A percentile compares a stretch with the other conserved stretches of the same genome.
phyloP scores from a whole-genome alignment of 306 rosid genomes.

The Gynostemma pentaphyllum region DNA sequence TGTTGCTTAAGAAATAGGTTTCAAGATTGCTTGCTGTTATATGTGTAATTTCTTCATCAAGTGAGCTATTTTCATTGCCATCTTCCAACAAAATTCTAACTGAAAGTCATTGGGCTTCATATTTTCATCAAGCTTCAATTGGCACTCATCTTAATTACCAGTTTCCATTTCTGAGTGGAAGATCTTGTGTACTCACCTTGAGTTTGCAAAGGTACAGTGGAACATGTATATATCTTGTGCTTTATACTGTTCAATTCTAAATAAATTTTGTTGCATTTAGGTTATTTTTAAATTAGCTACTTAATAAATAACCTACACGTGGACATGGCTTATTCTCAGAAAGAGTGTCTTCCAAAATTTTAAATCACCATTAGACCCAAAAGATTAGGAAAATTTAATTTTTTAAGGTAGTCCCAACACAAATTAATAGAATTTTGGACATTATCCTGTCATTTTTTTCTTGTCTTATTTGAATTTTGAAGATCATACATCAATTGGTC shows the following conservation, averaged over 20 bases:
- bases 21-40: conserved; percentile 64
- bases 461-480: too few relatives aligned
- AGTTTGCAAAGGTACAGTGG: conserved; percentile 20
- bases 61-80: conserved; percentile 42
- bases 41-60: conserved; percentile 42
- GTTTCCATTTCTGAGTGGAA: conserved; percentile 27
- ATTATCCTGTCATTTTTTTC: too few relatives aligned
- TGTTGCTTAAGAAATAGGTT: conserved; percentile 45
- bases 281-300: too few relatives aligned
- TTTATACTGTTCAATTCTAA: not conserved
- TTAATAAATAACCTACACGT: too few relatives aligned
- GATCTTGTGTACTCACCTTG: conserved; percentile 24
- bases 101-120: conserved; percentile 73
- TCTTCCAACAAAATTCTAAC: conserved; percentile 38
- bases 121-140: conserved; percentile 89
- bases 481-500: too few relatives aligned
- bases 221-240: not conserved
- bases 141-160: conserved; percentile 68
- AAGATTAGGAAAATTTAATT: too few relatives aligned
- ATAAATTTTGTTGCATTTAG: too few relatives aligned
- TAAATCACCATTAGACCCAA: too few relatives aligned
- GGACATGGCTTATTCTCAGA: too few relatives aligned
- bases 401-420: too few relatives aligned
- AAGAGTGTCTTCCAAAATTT: too few relatives aligned
- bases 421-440: too few relatives aligned